Base-by-base conservation (phyloP, 768 basidiomycete species). In the Lentinus tigrinus region DNA sequence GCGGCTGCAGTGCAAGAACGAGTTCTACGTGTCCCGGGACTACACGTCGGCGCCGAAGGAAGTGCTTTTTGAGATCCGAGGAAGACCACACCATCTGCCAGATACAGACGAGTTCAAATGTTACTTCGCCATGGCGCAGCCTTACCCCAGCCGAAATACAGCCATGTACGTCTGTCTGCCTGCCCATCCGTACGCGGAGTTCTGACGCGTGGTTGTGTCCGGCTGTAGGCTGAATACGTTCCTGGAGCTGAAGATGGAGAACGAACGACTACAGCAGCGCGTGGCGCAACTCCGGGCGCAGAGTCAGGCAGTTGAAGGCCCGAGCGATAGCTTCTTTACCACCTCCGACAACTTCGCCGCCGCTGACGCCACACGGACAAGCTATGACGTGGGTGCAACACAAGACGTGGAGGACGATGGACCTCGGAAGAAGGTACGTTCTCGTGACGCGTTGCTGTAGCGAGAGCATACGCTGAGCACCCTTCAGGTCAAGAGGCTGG, bases 241-340 rank as follows among this genome's bases (percentile, higher is more conserved):
- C 63, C 65, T 97, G 36, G 94, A 96, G 67, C 81, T 96, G 49
- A 95, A 93, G 71, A 77, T 88, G 55, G 93, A 95, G 74, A 94
- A 97, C 70, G 89, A 92, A 70, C 81, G 85, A 14, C 72, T 97
- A 40, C 80, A 88, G 63, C 81, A 82, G 58, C 84, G 85, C 26
- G 71, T 88, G 34, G 69, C 73, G 2, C 79, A 81, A 42, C 69
- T 81, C 23, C 74, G 75, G 19, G 58, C 69, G 16, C 65, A 64
- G 51, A 39, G 57, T 17, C 59, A 47, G 49, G 50, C 65, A 27
- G 37, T 62, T 36, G 37, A 59, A 56, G 38, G 56, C 54, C 24
- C 51, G 1, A 38, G 37, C 57, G 54, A 49, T 38, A 40, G 47
- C 37, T 54, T 51, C 34, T 61, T 48, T 39, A 23, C 54, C 11